Evolutionary conservation across 352 stramenopile species (phyloP).

Genomic region (Phytophthora syringae): DNA sequence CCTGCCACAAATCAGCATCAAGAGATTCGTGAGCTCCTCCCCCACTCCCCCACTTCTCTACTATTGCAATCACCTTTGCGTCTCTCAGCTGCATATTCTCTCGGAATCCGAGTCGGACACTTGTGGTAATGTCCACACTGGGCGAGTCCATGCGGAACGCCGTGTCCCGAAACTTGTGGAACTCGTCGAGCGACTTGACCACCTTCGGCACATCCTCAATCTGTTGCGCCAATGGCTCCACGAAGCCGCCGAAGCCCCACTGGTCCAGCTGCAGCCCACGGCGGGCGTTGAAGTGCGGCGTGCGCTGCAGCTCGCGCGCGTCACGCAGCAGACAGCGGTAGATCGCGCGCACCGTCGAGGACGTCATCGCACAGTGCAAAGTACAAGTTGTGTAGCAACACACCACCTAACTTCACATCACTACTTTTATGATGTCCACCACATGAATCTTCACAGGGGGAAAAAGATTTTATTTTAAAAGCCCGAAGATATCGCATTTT

Average conservation of each 20-base stretch:
- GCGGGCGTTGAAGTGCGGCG: slow-evolving; percentile 68
- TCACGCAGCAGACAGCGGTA: slow-evolving; percentile 79
- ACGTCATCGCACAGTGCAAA: slow-evolving; percentile 27
- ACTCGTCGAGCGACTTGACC: slow-evolving; percentile 53
- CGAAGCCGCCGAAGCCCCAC: slow-evolving; percentile 65
- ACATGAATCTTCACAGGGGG: slow-evolving; percentile 25
- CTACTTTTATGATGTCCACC: not conserved
- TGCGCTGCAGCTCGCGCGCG: slow-evolving; percentile 55
- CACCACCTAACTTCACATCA: not conserved
- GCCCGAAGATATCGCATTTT: slow-evolving; percentile 10
- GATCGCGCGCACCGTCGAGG: slow-evolving; percentile 54
- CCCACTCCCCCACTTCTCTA: not conserved
- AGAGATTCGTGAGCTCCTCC: slow-evolving; percentile 5
- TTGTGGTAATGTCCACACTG: slow-evolving; percentile 40
- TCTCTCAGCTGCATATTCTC: slow-evolving; percentile 45
- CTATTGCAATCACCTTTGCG: slow-evolving; percentile 36
- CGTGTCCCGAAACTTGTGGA: slow-evolving; percentile 44
- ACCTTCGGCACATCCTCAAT: slow-evolving; percentile 19
- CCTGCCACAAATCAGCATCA: slow-evolving; percentile 20
- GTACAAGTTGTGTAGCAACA: not conserved
- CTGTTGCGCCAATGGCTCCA: slow-evolving; percentile 34
- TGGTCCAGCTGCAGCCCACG: slow-evolving; percentile 60
- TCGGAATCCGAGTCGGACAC: slow-evolving; percentile 55
- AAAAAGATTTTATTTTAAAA: slow-evolving; percentile 34
- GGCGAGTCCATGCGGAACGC: slow-evolving; percentile 40